Percentiles rank a stretch among this genome's conserved stretches.
These are phyloP conservation scores for Sporisorium iseilematis-ciliati DNA, from an alignment of 1,284 basidiomycete genomes.

Conservation along the genomic window DNA sequence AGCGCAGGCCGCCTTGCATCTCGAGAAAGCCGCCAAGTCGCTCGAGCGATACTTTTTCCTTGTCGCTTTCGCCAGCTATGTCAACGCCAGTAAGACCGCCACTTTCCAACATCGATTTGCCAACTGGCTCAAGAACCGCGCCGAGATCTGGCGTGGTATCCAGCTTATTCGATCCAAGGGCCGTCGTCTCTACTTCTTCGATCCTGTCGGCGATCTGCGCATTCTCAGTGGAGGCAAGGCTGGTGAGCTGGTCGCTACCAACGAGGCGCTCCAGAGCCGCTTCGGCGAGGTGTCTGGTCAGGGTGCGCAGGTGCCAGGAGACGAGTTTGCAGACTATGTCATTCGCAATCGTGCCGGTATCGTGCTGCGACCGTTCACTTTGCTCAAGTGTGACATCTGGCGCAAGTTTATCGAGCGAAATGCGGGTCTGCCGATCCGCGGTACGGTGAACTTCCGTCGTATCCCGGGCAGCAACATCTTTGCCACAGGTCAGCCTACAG, in stretches of 20 bases:
- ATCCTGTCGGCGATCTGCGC: slow-evolving; percentile 67
- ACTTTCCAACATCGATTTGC: slow-evolving; percentile 82
- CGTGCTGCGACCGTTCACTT: slow-evolving; percentile 63
- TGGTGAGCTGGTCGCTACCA: slow-evolving; percentile 49
- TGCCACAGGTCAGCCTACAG: slow-evolving; percentile 82
- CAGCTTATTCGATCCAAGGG: slow-evolving; percentile 55
- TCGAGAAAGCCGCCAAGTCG: slow-evolving; percentile 66
- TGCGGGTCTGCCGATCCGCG: slow-evolving; percentile 74
- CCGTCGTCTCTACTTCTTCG: slow-evolving; percentile 66
- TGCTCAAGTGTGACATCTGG: slow-evolving; percentile 69
- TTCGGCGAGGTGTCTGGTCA: slow-evolving; percentile 51
- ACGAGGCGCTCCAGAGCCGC: slow-evolving; percentile 45
- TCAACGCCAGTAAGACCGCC: slow-evolving; percentile 78
- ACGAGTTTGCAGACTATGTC: slow-evolving; percentile 69
- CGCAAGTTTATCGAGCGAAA: slow-evolving; percentile 59
- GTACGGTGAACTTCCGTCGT: slow-evolving; percentile 93
- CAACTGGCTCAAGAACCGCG: slow-evolving; percentile 85
- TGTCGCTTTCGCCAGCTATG: slow-evolving; percentile 91
- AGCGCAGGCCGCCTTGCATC: slow-evolving; percentile 45
- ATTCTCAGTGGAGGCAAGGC: slow-evolving; percentile 55
- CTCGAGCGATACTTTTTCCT: slow-evolving; percentile 85
- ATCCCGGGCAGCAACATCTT: slow-evolving; percentile 82
- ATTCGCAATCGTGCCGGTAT: slow-evolving; percentile 67
- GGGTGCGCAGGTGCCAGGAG: slow-evolving; percentile 60
- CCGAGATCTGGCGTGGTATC: slow-evolving; percentile 85